Percentiles rank a stretch among this genome's conserved stretches.
Evolutionary conservation across 768 basidiomycete species (phyloP).

Genomic region (Melanogaster broomeanus): DNA sequence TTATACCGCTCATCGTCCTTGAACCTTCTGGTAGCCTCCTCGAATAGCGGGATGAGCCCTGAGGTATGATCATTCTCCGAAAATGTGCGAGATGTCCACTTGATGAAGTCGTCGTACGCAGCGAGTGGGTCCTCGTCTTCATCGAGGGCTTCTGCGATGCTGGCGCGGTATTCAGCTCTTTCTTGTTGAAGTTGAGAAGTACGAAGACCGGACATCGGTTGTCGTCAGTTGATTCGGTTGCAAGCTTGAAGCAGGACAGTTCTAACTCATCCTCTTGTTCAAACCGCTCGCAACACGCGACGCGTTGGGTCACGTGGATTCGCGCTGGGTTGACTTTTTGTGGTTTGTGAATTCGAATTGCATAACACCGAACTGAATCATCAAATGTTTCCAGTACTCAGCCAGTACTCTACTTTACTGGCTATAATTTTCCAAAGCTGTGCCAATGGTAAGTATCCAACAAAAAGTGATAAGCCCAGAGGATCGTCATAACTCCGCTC

Average conservation of each 20-base stretch:
- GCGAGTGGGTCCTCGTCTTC: conserved; percentile 89
- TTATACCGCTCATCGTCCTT: conserved; percentile 82
- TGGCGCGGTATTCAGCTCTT: conserved; percentile 31
- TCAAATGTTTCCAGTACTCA: too few relatives aligned
- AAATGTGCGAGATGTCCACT: conserved; percentile 87
- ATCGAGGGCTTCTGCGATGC: conserved; percentile 53
- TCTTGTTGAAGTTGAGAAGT: conserved; percentile 32
- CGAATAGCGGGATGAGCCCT: conserved; percentile 78
- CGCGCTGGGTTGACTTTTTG: not conserved
- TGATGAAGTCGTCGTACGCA: conserved; percentile 82
- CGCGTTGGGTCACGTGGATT: conserved; percentile 32
- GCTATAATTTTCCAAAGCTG: too few relatives aligned
- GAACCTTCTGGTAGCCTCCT: conserved; percentile 82
- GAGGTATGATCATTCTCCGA: conserved; percentile 66
- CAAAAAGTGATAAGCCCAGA: not conserved
- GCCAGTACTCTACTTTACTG: too few relatives aligned
- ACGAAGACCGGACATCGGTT: conserved; percentile 25
- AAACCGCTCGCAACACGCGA: conserved; percentile 33
- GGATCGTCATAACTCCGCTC: not conserved
- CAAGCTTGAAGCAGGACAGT: not conserved
- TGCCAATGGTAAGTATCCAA: not conserved
- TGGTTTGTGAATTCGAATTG: too few relatives aligned
- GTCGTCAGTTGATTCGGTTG: conserved; percentile 6
- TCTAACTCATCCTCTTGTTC: conserved; percentile 9
- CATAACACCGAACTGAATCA: too few relatives aligned